Conservation (phyloP, 2,329 filamentous ascomycete genomes). For the Fusarium illudens region DNA sequence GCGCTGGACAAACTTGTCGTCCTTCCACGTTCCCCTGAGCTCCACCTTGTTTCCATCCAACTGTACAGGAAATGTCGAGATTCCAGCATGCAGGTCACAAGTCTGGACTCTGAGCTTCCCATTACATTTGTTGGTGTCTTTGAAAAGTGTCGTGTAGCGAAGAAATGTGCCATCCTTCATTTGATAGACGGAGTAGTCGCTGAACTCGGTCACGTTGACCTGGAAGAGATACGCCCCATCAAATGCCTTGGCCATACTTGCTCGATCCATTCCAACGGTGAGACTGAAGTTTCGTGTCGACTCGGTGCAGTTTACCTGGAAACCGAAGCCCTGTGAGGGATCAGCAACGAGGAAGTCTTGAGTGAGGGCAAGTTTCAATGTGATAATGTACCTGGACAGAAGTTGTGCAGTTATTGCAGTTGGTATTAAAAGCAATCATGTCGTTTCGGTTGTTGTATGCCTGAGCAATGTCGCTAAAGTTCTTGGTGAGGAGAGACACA, state of each 20-base stretch:
- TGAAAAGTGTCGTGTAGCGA: constrained; percentile 25
- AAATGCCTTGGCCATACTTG: constrained; percentile 8
- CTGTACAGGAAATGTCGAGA: constrained; percentile 19
- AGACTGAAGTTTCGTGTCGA: constrained; percentile 17
- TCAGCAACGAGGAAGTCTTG: not conserved
- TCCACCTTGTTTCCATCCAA: constrained; percentile 8
- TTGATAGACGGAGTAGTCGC: not conserved
- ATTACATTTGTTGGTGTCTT: constrained; percentile 14
- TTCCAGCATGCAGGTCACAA: constrained; percentile 31
- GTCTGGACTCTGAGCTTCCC: constrained; percentile 27
- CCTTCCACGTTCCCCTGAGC: constrained; percentile 22
- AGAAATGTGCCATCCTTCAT: constrained; percentile 26
- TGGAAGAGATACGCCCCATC: constrained; percentile 23
- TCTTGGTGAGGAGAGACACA: constrained; percentile 25
- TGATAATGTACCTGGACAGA: not conserved
- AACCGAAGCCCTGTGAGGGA: constrained; percentile 19
- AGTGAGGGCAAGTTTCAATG: not conserved
- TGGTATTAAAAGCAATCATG: constrained; percentile 22
- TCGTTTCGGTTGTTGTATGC: constrained; percentile 24
- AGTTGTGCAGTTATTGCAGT: constrained; percentile 30
- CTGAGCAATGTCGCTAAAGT: constrained; percentile 33
- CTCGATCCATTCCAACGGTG: not conserved
- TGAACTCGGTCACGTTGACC: constrained; percentile 28
- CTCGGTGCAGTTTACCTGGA: constrained; percentile 31
- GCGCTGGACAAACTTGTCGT: constrained; percentile 29